These are phyloP conservation scores for Russula earlei DNA, from an alignment of 768 basidiomycete genomes.

Conservation along the genomic window DNA sequence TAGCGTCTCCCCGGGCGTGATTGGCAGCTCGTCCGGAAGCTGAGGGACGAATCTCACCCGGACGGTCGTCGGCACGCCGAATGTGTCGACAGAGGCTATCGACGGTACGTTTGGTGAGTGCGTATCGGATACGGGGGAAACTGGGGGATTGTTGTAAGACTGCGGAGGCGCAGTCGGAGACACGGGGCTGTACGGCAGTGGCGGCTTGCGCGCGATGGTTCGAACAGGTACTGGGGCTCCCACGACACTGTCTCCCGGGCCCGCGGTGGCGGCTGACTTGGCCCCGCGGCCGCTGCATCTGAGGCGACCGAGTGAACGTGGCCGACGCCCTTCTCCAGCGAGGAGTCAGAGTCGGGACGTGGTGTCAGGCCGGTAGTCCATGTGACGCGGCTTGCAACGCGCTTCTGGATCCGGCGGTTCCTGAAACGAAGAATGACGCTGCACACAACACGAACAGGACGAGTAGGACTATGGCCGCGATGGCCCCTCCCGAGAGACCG, in stretches of 20 bases:
- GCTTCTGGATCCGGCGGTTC: slow-evolving; percentile 35
- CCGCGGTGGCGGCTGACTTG: slow-evolving; percentile 2
- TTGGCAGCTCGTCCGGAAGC: slow-evolving; percentile 63
- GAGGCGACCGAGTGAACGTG: neutral
- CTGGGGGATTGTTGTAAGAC: slow-evolving; percentile 26
- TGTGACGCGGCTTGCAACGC: slow-evolving; percentile 32
- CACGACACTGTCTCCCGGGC: neutral
- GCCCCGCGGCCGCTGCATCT: slow-evolving; percentile 1
- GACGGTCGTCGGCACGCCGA: slow-evolving; percentile 27
- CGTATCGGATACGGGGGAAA: slow-evolving; percentile 12
- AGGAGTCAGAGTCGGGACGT: slow-evolving; percentile 18
- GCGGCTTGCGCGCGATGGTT: slow-evolving; percentile 21
- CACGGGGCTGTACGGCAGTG: slow-evolving; percentile 2
- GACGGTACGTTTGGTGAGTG: slow-evolving; percentile 17
- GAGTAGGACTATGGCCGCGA: slow-evolving; percentile 43
- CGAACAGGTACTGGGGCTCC: neutral
- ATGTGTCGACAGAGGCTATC: slow-evolving; percentile 24
- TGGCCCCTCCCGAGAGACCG: slow-evolving; percentile 35
- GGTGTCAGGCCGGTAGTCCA: slow-evolving; percentile 26
- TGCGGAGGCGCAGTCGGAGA: slow-evolving; percentile 22
- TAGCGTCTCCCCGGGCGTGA: slow-evolving; percentile 50
- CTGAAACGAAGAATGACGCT: slow-evolving; percentile 41
- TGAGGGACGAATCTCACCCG: slow-evolving; percentile 54
- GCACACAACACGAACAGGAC: slow-evolving; percentile 33
- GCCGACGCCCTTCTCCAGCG: slow-evolving; percentile 18